Conservation (phyloP, 2,329 filamentous ascomycete species). For the Diaporthe humulicola region DNA sequence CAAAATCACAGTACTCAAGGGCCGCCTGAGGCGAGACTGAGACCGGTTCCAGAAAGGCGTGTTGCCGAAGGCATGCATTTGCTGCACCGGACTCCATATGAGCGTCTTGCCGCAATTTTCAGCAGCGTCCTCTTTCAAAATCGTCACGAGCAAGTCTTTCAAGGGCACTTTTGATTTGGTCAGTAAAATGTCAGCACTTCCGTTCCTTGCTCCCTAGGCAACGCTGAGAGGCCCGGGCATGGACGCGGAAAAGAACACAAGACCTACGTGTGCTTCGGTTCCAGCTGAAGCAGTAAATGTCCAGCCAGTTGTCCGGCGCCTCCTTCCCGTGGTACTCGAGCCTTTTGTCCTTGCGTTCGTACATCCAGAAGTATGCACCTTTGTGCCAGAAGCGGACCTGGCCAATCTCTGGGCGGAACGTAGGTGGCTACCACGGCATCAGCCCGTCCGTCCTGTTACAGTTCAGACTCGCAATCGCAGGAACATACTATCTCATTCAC, state of each 20-base stretch:
- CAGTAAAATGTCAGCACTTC: neutral
- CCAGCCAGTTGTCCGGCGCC: constrained; percentile 45
- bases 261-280: constrained; percentile 32
- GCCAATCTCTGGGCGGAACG: constrained; percentile 32
- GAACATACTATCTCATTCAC: constrained; percentile 34
- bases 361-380: constrained; percentile 35
- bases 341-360: constrained; percentile 35
- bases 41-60: constrained; percentile 12
- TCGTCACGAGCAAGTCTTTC: constrained; percentile 33
- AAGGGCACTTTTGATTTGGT: constrained; percentile 5
- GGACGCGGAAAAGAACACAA: neutral
- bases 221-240: too few species aligned
- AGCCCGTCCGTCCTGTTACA: neutral
- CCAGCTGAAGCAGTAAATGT: constrained; percentile 42
- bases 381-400: constrained; percentile 34
- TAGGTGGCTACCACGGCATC: neutral
- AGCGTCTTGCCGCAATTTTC: constrained; percentile 27
- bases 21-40: constrained; percentile 3
- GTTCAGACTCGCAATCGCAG: neutral
- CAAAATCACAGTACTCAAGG: constrained; percentile 33
- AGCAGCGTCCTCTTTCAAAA: constrained; percentile 33
- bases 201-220: neutral
- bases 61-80: neutral
- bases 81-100: constrained; percentile 26
- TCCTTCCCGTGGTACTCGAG: constrained; percentile 39